A percentile compares a stretch with the other conserved stretches of the same genome.
These are phyloP conservation scores for Bruguiera gymnorhiza DNA, from an alignment of 345 rosid genomes.

Conservation along the genomic window DNA sequence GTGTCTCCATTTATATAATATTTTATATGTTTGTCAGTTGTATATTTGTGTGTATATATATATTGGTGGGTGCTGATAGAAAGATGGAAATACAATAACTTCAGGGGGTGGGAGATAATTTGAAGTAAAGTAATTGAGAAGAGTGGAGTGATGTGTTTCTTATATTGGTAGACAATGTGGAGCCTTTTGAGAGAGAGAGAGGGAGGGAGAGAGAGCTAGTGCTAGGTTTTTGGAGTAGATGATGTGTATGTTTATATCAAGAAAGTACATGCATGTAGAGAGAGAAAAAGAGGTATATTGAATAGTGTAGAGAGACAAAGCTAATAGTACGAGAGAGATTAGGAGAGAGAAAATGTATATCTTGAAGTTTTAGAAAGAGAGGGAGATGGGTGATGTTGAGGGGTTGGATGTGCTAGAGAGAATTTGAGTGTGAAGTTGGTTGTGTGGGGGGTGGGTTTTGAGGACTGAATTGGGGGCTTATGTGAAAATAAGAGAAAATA, in stretches of 20 bases:
- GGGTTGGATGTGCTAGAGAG: conserved; percentile 6
- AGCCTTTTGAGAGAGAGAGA: not conserved
- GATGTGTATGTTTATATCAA: not conserved
- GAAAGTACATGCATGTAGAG: too few relatives aligned
- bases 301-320: not conserved
- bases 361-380: conserved; percentile 8
- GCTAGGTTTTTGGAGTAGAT: not conserved
- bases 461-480: conserved; percentile 38
- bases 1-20: conserved; percentile 37
- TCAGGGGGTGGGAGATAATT: not conserved
- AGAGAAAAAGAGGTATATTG: not conserved
- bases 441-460: conserved; percentile 39
- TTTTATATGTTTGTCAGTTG: too few relatives aligned
- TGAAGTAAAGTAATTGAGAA: not conserved
- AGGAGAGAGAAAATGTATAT: not conserved
- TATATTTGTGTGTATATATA: not conserved
- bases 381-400: not conserved
- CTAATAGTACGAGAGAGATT: not conserved
- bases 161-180: not conserved
- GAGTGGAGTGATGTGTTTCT: not conserved
- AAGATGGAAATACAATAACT: not conserved
- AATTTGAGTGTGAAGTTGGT: conserved; percentile 10
- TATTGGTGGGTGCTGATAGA: not conserved
- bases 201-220: not conserved
- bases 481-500: conserved; percentile 24